Base-by-base conservation (phyloP, 805 yeast genomes). In the Candida parachauliodes region DNA sequence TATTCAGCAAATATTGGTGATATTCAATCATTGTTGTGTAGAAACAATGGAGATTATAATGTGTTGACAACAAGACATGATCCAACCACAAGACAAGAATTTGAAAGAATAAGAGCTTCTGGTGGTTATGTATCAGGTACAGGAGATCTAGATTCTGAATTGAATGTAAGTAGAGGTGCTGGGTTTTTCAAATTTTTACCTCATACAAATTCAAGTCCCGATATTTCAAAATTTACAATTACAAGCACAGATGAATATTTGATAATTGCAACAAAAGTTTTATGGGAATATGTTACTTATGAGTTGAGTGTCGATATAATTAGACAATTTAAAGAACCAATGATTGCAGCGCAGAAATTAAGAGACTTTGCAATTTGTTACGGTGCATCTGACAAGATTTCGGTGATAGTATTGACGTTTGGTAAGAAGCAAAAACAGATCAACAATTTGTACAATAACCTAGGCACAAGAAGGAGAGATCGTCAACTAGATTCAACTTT, bases 281-380 rank as follows among this genome's bases (percentile, higher is more conserved):
- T 93, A 34, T 93, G 98, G 96, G 88, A 89, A 42, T 77, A 72
- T 49, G 73, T 93, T 44, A 77, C 88, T 7, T 79, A 77, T 46
- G 94, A 88, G 50, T 73, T 87, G 10, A 96, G 95, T 0, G 95
- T 89, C 24, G 98, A 93, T 60, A 79, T 93, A 40, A 81, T 89
- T 10, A 73, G 96, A 43, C 86, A 82, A 44, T 86, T 82, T 50
- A 79, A 78, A 49, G 87, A 86, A 48, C 95, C 97, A 2, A 82
- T 87, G 79, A 57, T 79, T 18, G 97, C 97, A 1, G 97, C 98
- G 0, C 94, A 88, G 49, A 88, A 85, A 52, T 68, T 93, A 48
- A 77, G 98, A 52, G 98, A 93, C 59, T 88, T 83, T 65, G 97
- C 98, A 1, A 77, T 91, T 43, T 82, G 96, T 1, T 93, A 88